Conservation (phyloP, 2,329 filamentous ascomycete species). For the Aotearoamyces nothofagi region DNA sequence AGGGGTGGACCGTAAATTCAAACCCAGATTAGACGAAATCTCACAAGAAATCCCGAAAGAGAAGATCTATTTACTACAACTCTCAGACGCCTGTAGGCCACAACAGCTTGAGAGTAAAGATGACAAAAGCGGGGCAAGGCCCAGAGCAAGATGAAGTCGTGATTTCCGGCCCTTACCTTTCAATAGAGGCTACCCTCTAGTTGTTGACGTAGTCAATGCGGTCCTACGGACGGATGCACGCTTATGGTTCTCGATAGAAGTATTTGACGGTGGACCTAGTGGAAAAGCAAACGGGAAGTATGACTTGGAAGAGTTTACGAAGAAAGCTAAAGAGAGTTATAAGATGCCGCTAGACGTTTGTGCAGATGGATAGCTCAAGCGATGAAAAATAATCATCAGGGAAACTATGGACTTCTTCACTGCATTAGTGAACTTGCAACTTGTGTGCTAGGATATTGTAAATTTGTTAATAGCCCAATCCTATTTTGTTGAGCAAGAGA, state of each 20-base stretch:
- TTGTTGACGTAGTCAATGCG: constrained; percentile 46
- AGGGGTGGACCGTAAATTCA: constrained; percentile 33
- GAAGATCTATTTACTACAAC: constrained; percentile 62
- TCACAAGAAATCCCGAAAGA: constrained; percentile 40
- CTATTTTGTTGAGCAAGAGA: too few relatives aligned
- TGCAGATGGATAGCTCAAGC: too few relatives aligned
- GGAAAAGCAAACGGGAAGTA: constrained; percentile 36
- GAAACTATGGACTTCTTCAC: too few relatives aligned
- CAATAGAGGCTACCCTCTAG: constrained; percentile 55
- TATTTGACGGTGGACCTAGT: constrained; percentile 46
- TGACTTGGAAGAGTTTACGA: constrained; percentile 29
- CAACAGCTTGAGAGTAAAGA: constrained; percentile 38
- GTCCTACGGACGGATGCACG: constrained; percentile 53
- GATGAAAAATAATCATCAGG: too few relatives aligned
- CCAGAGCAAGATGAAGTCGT: constrained; percentile 56
- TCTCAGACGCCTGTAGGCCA: constrained; percentile 58
- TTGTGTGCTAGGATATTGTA: too few relatives aligned
- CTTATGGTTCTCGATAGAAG: constrained; percentile 50
- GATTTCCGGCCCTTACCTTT: constrained; percentile 55
- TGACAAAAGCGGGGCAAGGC: constrained; percentile 35
- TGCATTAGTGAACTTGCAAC: too few relatives aligned
- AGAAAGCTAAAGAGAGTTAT: too few relatives aligned
- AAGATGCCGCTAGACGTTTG: constrained; percentile 25
- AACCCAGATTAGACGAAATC: constrained; percentile 39
- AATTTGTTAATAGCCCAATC: too few relatives aligned